These are phyloP conservation scores for Emericellopsis cladophorae DNA, from an alignment of 2,329 filamentous ascomycete species.

Conservation along the genomic window DNA sequence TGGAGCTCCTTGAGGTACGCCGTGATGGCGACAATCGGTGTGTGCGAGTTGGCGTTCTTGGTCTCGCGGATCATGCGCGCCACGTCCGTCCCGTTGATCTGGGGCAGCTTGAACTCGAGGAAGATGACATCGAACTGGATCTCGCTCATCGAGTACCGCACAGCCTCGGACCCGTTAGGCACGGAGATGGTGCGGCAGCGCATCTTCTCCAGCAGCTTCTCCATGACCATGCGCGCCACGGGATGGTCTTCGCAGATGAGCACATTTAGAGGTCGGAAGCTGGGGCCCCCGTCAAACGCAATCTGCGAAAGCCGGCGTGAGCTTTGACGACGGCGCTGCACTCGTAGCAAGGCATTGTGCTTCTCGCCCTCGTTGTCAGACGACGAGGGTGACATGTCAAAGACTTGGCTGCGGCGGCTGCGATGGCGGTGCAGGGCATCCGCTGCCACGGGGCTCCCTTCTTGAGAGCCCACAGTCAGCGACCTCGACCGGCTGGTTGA, in stretches of 20 bases:
- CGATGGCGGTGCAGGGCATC: slow-evolving; percentile 66
- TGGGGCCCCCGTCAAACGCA: slow-evolving; percentile 52
- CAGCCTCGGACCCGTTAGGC: slow-evolving; percentile 78
- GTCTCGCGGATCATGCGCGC: slow-evolving; percentile 97
- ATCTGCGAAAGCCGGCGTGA: slow-evolving; percentile 91
- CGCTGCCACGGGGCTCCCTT: slow-evolving; percentile 63
- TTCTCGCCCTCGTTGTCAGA: slow-evolving; percentile 95
- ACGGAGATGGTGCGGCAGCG: slow-evolving; percentile 90
- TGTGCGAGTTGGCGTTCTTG: slow-evolving; percentile 87
- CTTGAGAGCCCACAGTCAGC: slow-evolving; percentile 86
- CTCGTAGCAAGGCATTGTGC: slow-evolving; percentile 78
- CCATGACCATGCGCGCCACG: slow-evolving; percentile 96
- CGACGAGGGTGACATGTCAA: slow-evolving; percentile 93
- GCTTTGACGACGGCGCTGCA: slow-evolving; percentile 88
- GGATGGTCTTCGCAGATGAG: slow-evolving; percentile 97
- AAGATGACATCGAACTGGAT: slow-evolving; percentile 99
- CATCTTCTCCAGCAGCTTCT: slow-evolving; percentile 88
- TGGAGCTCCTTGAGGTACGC: slow-evolving; percentile 97
- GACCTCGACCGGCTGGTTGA: slow-evolving; percentile 67
- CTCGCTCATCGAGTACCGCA: slow-evolving; percentile 88
- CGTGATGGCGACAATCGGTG: slow-evolving; percentile 91
- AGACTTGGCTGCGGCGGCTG: slow-evolving; percentile 85
- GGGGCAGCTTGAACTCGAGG: slow-evolving; percentile 90
- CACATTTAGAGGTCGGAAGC: slow-evolving; percentile 84
- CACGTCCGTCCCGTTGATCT: slow-evolving; percentile 90